Percentiles rank a stretch among this genome's conserved stretches.
These are phyloP conservation scores for Vigna radiata DNA, from an alignment of 306 rosid genomes.

Conservation along the genomic window DNA sequence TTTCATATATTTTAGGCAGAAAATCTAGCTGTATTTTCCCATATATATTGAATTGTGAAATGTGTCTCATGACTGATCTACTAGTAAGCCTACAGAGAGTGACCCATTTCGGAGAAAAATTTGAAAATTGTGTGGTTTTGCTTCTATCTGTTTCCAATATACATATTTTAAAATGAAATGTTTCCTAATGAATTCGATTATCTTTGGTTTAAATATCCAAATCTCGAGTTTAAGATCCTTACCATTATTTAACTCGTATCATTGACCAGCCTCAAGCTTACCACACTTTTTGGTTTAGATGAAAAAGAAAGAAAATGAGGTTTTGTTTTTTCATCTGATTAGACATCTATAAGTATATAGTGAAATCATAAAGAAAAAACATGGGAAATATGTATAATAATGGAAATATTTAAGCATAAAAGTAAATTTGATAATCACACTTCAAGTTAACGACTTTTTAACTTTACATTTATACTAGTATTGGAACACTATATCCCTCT, in stretches of 20 bases:
- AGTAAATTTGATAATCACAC: no score
- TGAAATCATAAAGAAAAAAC: no score
- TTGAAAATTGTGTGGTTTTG: not conserved
- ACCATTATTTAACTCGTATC: not conserved
- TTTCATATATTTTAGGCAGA: not conserved
- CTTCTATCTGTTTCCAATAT: not conserved
- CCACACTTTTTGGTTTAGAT: no score
- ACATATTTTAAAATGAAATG: not conserved
- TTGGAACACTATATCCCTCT: no score
- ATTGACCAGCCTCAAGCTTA: no score
- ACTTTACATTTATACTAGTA: no score
- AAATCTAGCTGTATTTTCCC: not conserved
- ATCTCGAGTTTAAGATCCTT: not conserved
- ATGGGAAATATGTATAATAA: no score
- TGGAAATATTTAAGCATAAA: no score
- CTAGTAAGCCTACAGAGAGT: not conserved
- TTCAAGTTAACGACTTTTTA: no score
- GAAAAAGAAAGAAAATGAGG: no score
- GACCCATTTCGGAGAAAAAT: not conserved
- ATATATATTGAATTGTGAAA: constrained; percentile 23
- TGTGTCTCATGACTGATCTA: not conserved
- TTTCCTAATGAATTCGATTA: not conserved
- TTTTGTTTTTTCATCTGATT: no score
- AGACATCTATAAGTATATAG: no score
- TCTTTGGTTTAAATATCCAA: not conserved